phyloP scores from a whole-genome alignment of 202 grass and related monocot genomes.

The Carex arenaria region DNA sequence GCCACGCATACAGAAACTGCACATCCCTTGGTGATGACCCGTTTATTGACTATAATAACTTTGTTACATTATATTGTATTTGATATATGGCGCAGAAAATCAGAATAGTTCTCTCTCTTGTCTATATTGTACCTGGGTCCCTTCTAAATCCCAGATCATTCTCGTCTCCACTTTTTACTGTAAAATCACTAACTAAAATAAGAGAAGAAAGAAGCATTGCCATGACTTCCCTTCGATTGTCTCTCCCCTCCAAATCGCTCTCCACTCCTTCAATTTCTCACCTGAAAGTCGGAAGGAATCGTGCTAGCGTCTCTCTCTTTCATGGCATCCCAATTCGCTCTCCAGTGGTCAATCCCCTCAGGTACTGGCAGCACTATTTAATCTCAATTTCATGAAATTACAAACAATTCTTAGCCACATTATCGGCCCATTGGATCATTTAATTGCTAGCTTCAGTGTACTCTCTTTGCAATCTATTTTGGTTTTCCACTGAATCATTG shows the following conservation, averaged over 20 bases:
- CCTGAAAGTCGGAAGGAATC: not conserved
- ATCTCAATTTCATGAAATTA: not conserved
- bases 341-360: slow-evolving; percentile 4
- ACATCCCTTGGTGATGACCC: not conserved
- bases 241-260: slow-evolving; percentile 7
- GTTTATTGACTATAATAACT: not conserved
- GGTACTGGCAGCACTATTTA: not conserved
- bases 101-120: not conserved
- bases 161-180: not conserved
- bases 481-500: not conserved
- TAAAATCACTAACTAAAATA: not conserved
- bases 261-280: slow-evolving; percentile 13
- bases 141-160: not conserved
- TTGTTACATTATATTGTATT: not conserved
- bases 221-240: slow-evolving; percentile 18
- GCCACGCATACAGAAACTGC: not conserved
- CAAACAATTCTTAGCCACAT: not conserved
- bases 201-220: not conserved
- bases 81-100: not conserved
- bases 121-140: not conserved
- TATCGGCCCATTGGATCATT: not conserved
- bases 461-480: not conserved
- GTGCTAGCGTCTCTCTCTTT: not conserved
- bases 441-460: not conserved
- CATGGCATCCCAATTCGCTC: not conserved